Evolutionary conservation across 1,284 basidiomycete genomes (phyloP), one percentile per base, ranked within the genome.

Genomic region (Fomitopsis pinicola): DNA sequence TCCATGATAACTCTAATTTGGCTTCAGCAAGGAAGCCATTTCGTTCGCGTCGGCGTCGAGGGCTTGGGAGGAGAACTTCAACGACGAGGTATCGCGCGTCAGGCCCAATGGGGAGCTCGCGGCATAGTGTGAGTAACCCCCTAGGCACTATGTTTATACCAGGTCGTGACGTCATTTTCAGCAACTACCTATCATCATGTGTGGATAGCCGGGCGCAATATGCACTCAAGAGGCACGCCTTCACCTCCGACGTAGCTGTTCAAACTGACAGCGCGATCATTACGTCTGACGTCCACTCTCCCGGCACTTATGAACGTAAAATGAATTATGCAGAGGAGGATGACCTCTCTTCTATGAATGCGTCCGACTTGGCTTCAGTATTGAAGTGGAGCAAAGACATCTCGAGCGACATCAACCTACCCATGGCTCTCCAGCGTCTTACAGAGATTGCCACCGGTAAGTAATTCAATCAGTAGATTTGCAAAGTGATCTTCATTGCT

Each of bases 381-480:
- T 75, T 88, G 42, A 86, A 84, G 64, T 88, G 86, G 83, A 88
- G 85, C 67, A 85, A 86, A 69, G 86, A 88, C 61, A 88, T 90
- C 22, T 87, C 87, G 0, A 83, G 85, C 44, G 86, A 89, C 69
- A 88, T 89, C 53, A 87, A 88, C 66, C 71, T 90, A n/a, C 68
- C 62, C 17, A 65, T 66, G 82, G 87, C 87, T 8, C 73, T 89
- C 22, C 85, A 87, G 66, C 76, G 86, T 46, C 71, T 90, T 55
- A 89, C 87, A 2, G 87, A 89, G 70, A 89, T 89, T 62, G 84
- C 85, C 0, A 83, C 85, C 15, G 85, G 86, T 85, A 69, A 50
- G 72, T 3, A 22, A 42, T 3, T 42, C 40, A 56, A 12, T 59
- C 19, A n/a, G 9, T 8, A 22, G n/a, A 40, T 14, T 3, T 22